phyloP scores from a whole-genome alignment of 1,139 yeast genomes.

The Taphrina sp. region DNA sequence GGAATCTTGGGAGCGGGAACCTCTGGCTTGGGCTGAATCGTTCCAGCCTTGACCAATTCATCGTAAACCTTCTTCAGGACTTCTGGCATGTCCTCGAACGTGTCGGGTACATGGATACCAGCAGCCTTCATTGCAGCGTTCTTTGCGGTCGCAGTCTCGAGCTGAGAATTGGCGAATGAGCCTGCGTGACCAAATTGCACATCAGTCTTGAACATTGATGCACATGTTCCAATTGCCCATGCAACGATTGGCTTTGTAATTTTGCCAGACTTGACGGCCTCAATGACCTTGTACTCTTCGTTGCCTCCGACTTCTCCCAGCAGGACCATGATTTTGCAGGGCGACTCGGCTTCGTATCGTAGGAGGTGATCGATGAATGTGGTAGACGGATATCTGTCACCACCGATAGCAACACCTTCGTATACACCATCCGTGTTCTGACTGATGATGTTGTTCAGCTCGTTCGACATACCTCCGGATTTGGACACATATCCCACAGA shows the following conservation, averaged over 20 bases:
- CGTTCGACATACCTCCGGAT: constrained; percentile 54
- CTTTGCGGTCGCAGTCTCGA: constrained; percentile 50
- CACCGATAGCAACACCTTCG: constrained; percentile 53
- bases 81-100: constrained; percentile 52
- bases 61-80: constrained; percentile 46
- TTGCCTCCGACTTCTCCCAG: constrained; percentile 54
- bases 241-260: constrained; percentile 52
- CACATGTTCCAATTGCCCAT: constrained; percentile 54
- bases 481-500: constrained; percentile 53
- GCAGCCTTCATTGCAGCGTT: constrained; percentile 52
- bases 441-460: constrained; percentile 51
- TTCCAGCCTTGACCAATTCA: constrained; percentile 45
- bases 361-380: constrained; percentile 52
- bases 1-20: constrained; percentile 53
- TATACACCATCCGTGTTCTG: constrained; percentile 52
- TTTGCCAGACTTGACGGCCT: constrained; percentile 49
- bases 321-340: constrained; percentile 49
- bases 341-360: constrained; percentile 51
- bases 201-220: constrained; percentile 53
- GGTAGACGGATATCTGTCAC: constrained; percentile 54
- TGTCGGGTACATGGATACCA: constrained; percentile 50
- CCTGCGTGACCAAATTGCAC: constrained; percentile 54
- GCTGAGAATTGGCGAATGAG: constrained; percentile 51
- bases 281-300: constrained; percentile 52
- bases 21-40: constrained; percentile 47